These are phyloP conservation scores for Blumeria graminis DNA, from an alignment of 2,329 filamentous ascomycete species.

Conservation along the genomic window DNA sequence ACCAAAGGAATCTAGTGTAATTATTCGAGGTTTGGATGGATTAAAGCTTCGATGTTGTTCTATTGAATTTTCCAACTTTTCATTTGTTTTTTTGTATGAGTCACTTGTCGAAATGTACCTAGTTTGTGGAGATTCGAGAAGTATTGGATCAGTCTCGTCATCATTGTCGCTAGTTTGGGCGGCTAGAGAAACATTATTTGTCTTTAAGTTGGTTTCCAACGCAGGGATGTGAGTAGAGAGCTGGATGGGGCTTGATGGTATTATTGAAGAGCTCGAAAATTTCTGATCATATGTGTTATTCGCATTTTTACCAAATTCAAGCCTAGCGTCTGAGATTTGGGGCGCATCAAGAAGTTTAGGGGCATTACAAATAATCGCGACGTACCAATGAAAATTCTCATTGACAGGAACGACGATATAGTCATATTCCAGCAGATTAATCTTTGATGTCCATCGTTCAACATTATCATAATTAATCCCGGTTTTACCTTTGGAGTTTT, in stretches of 20 bases:
- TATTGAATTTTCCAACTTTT: constrained; percentile 6
- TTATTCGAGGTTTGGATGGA: constrained; percentile 39
- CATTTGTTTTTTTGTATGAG: constrained; percentile 5
- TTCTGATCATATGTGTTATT: not conserved
- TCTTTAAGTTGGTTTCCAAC: constrained; percentile 2
- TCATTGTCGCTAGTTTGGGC: not conserved
- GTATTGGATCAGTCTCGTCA: not conserved
- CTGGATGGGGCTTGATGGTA: not conserved
- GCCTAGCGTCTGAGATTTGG: not conserved
- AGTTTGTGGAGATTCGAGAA: not conserved
- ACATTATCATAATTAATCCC: constrained; percentile 70
- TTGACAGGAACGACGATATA: constrained; percentile 87
- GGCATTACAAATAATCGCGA: constrained; percentile 85
- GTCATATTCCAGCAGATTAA: constrained; percentile 66
- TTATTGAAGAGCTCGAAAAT: no score
- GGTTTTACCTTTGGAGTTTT: constrained; percentile 24
- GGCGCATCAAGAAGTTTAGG: constrained; percentile 26
- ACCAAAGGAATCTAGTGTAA: constrained; percentile 76
- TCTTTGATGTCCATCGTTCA: constrained; percentile 62
- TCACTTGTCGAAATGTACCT: not conserved
- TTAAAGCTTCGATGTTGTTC: constrained; percentile 20
- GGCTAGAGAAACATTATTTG: constrained; percentile 5
- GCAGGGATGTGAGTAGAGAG: not conserved
- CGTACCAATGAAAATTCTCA: constrained; percentile 71
- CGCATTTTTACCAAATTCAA: not conserved